These are phyloP conservation scores for Arthrobotrys entomopaga DNA, from an alignment of 2,329 filamentous ascomycete genomes.

Conservation along the genomic window DNA sequence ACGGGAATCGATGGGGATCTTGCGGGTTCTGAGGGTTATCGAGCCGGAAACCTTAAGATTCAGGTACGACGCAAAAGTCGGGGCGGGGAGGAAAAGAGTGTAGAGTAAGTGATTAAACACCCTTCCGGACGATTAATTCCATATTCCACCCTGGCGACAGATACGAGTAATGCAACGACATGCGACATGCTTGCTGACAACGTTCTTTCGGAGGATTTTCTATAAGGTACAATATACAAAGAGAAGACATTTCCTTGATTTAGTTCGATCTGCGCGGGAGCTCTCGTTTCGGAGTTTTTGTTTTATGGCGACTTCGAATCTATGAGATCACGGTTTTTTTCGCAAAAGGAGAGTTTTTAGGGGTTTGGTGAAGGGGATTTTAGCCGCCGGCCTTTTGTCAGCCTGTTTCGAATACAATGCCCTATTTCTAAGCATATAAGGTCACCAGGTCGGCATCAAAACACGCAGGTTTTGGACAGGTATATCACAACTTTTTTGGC, in stretches of 20 bases:
- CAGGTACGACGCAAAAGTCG: not conserved
- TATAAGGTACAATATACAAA: not conserved
- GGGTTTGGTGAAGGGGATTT: constrained; percentile 15
- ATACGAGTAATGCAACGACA: not conserved
- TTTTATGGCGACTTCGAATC: constrained; percentile 6
- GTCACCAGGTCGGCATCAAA: not conserved
- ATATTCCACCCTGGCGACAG: constrained; percentile 8
- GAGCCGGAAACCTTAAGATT: constrained; percentile 26
- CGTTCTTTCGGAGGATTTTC: constrained; percentile 1
- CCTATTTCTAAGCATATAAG: constrained; percentile 18
- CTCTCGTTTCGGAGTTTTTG: constrained; percentile 23
- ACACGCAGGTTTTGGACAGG: not conserved
- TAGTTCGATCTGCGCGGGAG: not conserved
- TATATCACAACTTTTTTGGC: not conserved
- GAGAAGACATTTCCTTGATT: constrained; percentile 1
- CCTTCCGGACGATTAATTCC: constrained; percentile 25
- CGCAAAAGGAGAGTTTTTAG: constrained; percentile 21
- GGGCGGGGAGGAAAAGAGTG: not conserved
- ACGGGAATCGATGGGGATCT: constrained; percentile 27
- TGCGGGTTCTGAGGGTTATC: constrained; percentile 21
- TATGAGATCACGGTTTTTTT: constrained; percentile 34
- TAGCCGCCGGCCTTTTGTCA: constrained; percentile 42
- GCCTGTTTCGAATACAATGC: constrained; percentile 38
- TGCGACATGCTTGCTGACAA: too few relatives aligned
- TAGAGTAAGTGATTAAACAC: constrained; percentile 10